Evolutionary conservation across 2,329 filamentous ascomycete genomes (phyloP).

Genomic region (Albifimbria verrucaria): DNA sequence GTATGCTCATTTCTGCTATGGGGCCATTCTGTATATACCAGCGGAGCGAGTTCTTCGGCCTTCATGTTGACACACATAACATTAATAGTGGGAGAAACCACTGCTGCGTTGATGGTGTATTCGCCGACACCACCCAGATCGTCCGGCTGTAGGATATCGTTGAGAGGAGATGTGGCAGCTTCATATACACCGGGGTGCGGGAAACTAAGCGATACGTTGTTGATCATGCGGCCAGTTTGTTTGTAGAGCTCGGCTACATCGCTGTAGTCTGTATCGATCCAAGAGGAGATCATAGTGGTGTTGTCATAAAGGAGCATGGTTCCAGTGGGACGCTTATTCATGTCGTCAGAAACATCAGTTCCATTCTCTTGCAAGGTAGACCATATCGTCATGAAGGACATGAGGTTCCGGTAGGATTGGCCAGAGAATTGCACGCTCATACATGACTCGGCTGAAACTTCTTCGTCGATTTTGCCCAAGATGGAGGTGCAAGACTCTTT

Average conservation of each 20-base stretch:
- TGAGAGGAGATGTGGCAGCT: constrained; percentile 58
- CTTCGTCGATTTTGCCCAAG: constrained; percentile 41
- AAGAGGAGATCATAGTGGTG: constrained; percentile 65
- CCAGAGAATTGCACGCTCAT: constrained; percentile 68
- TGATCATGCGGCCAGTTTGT: constrained; percentile 56
- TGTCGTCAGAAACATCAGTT: constrained; percentile 34
- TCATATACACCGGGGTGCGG: constrained; percentile 67
- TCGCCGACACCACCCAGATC: constrained; percentile 64
- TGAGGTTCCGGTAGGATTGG: constrained; percentile 67
- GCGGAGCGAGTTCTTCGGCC: constrained; percentile 53
- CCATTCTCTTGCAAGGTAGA: constrained; percentile 39
- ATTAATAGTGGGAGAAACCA: constrained; percentile 68
- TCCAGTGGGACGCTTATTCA: constrained; percentile 52
- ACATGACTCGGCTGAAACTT: constrained; percentile 52
- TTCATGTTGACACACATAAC: constrained; percentile 70
- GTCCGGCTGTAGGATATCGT: constrained; percentile 67
- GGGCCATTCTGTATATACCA: constrained; percentile 64
- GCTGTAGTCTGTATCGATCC: constrained; percentile 57
- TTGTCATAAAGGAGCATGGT: constrained; percentile 68
- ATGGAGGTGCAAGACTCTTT: constrained; percentile 58
- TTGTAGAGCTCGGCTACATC: constrained; percentile 51
- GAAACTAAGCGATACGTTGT: constrained; percentile 75
- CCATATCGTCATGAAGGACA: constrained; percentile 59
- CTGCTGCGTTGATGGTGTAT: constrained; percentile 65
- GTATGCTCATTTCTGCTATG: constrained; percentile 29